These are phyloP conservation scores for Neophaeococcomyces aloes DNA, from an alignment of 2,329 filamentous ascomycete genomes.

Conservation along the genomic window DNA sequence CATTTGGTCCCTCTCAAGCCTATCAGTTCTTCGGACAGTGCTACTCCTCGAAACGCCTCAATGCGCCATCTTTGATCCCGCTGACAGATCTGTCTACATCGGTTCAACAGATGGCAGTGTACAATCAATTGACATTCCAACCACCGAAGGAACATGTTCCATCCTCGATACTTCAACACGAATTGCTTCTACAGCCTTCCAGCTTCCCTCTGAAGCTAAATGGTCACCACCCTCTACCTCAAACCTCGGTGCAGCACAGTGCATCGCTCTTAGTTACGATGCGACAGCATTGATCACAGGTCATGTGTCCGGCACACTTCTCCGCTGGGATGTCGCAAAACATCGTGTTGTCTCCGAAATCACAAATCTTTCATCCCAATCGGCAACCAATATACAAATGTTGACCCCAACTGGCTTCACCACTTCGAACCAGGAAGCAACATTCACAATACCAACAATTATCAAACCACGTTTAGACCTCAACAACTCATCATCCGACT, in stretches of 20 bases:
- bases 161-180: constrained; percentile 24
- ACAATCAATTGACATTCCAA: constrained; percentile 66
- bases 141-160: constrained; percentile 1
- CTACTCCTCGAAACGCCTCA: constrained; percentile 64
- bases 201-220: constrained; percentile 31
- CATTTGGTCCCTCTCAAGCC: constrained; percentile 83
- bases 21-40: constrained; percentile 66
- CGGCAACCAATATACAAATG: constrained; percentile 73
- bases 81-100: constrained; percentile 69
- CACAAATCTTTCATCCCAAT: constrained; percentile 58
- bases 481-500: constrained; percentile 27
- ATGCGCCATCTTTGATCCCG: constrained; percentile 68
- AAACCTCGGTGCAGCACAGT: constrained; percentile 56
- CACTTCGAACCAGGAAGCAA: constrained; percentile 26
- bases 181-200: constrained; percentile 30
- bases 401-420: constrained; percentile 48
- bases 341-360: constrained; percentile 57
- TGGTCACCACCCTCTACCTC: constrained; percentile 44
- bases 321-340: constrained; percentile 69
- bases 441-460: constrained; percentile 49
- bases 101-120: constrained; percentile 71
- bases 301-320: constrained; percentile 66
- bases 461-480: constrained; percentile 58
- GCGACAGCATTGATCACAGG: constrained; percentile 70
- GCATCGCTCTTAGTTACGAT: constrained; percentile 68